Evolutionary conservation across 2,329 filamentous ascomycete species (phyloP), one percentile per base, ranked within the genome.

Genomic region (Xylariaceae sp.): DNA sequence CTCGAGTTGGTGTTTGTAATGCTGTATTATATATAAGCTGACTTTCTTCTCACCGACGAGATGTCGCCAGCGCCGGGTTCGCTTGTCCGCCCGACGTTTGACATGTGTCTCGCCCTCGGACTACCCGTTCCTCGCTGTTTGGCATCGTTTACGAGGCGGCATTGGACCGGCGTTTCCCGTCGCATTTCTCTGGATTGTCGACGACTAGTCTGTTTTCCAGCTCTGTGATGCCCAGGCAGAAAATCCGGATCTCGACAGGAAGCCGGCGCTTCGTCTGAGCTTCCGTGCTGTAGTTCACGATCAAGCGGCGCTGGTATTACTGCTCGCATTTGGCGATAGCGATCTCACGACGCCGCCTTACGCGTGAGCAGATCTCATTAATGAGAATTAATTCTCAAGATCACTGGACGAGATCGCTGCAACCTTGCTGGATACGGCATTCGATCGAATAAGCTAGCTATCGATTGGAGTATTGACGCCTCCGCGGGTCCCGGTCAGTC

Each of bases 51-150:
- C 2, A 86, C 71, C 2, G 85, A 73, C 4, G 81, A 83, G 51
- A 86, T 77, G 4, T 83, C 83, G 9, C 66, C 65, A 56, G 74
- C 74, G 5, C 82, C 83, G 2, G 77, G 70, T 0, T 78, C 80
- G 10, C 82, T 82, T 0, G 83, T 86, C 11, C 83, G 77, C 8
- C 85, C 83, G 4, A 84, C 85, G 23, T 84, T 83, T 2, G 84
- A 85, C 68, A 82, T 80, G 69, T 84, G 83, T 57, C 84, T 78
- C n/a, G 84, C 82, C 77, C 79, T 85, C 7, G 81, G 78, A 35
- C 77, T 81, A 44, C 83, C 83, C 1, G 85, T 87, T 64, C 88
- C 88, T 82, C 83, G 85, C 68, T 86, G 85, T 74, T 88, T 87
- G 44, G 78, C 78, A 1, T 84, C 85, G 56, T 83, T 85, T 5